Evolutionary conservation across 2,329 filamentous ascomycete genomes (phyloP).

Genomic region (Aspergillus fructus): DNA sequence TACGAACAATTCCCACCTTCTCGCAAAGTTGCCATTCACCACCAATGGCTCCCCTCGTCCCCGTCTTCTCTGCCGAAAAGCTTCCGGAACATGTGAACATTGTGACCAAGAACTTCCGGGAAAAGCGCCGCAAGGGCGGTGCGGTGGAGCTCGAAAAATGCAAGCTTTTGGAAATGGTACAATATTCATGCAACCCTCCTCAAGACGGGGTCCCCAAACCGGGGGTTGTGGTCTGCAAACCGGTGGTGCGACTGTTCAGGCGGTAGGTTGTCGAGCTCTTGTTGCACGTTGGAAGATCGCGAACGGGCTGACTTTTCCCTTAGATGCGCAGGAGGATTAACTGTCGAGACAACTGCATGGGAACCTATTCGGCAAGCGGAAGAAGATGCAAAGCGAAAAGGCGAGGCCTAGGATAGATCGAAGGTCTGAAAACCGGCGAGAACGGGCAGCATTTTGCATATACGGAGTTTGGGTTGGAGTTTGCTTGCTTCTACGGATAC

Average conservation of each 20-base stretch:
- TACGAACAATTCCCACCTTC: not conserved
- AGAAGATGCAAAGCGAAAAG: slow-evolving; percentile 32
- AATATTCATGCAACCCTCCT: slow-evolving; percentile 61
- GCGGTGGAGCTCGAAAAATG: slow-evolving; percentile 55
- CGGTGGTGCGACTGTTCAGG: slow-evolving; percentile 59
- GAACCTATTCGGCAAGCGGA: slow-evolving; percentile 43
- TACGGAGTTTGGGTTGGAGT: slow-evolving; percentile 16
- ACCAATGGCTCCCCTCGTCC: slow-evolving; percentile 57
- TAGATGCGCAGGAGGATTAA: slow-evolving; percentile 54
- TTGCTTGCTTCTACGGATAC: slow-evolving; percentile 11
- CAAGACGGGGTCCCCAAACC: slow-evolving; percentile 42
- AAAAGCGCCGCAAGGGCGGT: slow-evolving; percentile 53
- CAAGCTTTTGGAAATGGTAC: slow-evolving; percentile 58
- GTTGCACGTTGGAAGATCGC: not conserved
- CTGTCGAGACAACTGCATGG: slow-evolving; percentile 63
- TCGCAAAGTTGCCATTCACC: not conserved
- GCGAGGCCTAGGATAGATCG: slow-evolving; percentile 20
- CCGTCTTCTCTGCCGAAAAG: slow-evolving; percentile 52
- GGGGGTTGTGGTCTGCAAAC: slow-evolving; percentile 52
- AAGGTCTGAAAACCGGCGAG: slow-evolving; percentile 18
- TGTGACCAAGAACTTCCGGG: slow-evolving; percentile 42
- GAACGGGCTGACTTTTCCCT: not conserved
- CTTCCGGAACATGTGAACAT: slow-evolving; percentile 54
- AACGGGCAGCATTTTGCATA: slow-evolving; percentile 7
- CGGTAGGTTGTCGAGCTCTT: slow-evolving; percentile 44